phyloP scores from a whole-genome alignment of 306 rosid genomes.

The Astragalus membranaceus region DNA sequence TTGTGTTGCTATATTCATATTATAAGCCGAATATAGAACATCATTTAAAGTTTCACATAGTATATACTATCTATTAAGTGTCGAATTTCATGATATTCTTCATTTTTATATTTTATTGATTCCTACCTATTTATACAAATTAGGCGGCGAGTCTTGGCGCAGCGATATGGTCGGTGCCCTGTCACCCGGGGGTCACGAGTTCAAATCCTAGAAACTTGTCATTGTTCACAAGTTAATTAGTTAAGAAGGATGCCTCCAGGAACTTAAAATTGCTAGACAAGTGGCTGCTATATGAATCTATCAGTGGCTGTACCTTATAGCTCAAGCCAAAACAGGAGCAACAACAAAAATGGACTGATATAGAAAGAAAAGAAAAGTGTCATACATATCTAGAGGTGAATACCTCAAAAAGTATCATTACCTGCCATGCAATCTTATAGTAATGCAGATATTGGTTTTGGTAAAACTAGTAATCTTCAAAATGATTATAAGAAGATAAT shows the following conservation, averaged over 20 bases:
- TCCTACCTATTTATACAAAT: neutral
- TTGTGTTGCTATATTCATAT: neutral
- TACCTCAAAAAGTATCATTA: neutral
- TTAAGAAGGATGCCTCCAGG: neutral
- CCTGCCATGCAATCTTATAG: neutral
- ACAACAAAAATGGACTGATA: neutral
- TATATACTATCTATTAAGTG: neutral
- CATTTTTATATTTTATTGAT: neutral
- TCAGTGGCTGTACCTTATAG: neutral
- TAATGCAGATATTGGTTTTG: neutral
- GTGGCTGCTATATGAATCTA: neutral
- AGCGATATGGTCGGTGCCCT: too few relatives aligned
- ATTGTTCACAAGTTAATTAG: conserved; percentile 29
- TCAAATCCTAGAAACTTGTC: neutral
- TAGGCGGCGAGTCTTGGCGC: too few relatives aligned
- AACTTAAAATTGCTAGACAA: conserved; percentile 5
- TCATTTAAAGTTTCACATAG: neutral
- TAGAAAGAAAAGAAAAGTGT: neutral
- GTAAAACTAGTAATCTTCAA: neutral
- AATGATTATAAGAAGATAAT: neutral
- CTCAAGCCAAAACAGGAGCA: neutral
- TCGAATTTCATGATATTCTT: neutral
- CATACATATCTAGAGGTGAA: neutral
- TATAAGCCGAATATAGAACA: neutral
- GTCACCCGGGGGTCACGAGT: too few relatives aligned